Evolutionary conservation across 2,329 filamentous ascomycete species (phyloP).

Genomic region (Mycosphaerelloides madeirae): DNA sequence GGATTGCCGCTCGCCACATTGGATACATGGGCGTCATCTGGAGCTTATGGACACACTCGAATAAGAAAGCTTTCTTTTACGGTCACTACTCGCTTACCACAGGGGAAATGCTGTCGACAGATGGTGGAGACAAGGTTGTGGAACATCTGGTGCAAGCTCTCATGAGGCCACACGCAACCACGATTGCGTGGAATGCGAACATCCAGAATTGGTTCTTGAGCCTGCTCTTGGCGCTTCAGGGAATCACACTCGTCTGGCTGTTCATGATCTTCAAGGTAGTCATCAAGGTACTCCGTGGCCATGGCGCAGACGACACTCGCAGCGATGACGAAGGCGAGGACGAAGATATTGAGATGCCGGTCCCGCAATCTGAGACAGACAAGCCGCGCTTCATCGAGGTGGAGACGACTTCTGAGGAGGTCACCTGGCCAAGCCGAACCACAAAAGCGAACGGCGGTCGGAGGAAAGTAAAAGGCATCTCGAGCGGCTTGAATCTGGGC

Average conservation of each 20-base stretch:
- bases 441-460: slow-evolving; percentile 28
- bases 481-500: slow-evolving; percentile 48
- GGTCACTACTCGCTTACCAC: slow-evolving; percentile 65
- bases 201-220: slow-evolving; percentile 74
- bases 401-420: slow-evolving; percentile 70
- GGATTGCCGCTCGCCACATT: slow-evolving; percentile 78
- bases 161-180: slow-evolving; percentile 58
- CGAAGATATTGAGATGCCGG: slow-evolving; percentile 40
- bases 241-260: slow-evolving; percentile 82
- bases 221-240: slow-evolving; percentile 72
- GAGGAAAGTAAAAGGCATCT: slow-evolving; percentile 55
- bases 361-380: slow-evolving; percentile 14
- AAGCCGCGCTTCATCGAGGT: slow-evolving; percentile 51
- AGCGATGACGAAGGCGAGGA: slow-evolving; percentile 79
- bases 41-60: slow-evolving; percentile 68
- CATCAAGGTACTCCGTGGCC: slow-evolving; percentile 70
- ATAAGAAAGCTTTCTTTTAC: slow-evolving; percentile 53
- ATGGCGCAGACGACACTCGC: slow-evolving; percentile 74
- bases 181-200: slow-evolving; percentile 72
- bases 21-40: slow-evolving; percentile 75
- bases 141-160: slow-evolving; percentile 70
- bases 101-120: slow-evolving; percentile 50
- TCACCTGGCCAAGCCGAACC: slow-evolving; percentile 21
- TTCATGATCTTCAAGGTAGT: slow-evolving; percentile 81
- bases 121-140: slow-evolving; percentile 41